phyloP scores from a whole-genome alignment of 768 basidiomycete species.

The Tylopilus sp. region DNA sequence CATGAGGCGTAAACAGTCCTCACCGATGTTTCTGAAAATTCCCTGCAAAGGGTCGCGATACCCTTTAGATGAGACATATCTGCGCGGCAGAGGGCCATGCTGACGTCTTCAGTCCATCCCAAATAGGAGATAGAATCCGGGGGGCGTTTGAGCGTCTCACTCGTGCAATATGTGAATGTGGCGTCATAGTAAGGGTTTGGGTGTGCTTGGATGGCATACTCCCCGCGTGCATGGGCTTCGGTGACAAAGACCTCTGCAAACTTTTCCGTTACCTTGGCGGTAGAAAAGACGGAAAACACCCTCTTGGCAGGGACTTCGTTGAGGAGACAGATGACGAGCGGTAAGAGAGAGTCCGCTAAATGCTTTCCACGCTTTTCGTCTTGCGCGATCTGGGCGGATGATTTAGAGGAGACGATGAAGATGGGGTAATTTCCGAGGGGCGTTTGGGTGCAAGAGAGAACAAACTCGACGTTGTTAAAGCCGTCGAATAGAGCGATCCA shows the following conservation, averaged over 20 bases:
- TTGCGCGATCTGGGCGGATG: constrained; percentile 8
- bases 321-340: constrained; percentile 14
- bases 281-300: constrained; percentile 63
- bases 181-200: constrained; percentile 59
- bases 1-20: constrained; percentile 15
- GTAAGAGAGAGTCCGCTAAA: constrained; percentile 3
- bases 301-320: constrained; percentile 9
- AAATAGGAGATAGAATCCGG: not conserved
- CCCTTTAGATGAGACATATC: constrained; percentile 23
- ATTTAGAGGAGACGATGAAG: constrained; percentile 16
- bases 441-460: constrained; percentile 6
- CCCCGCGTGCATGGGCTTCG: constrained; percentile 32
- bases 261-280: constrained; percentile 39
- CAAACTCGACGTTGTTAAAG: constrained; percentile 8
- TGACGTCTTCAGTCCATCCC: constrained; percentile 5
- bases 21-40: constrained; percentile 61
- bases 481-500: constrained; percentile 33
- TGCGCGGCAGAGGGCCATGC: constrained; percentile 34
- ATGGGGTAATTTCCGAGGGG: constrained; percentile 6
- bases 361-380: constrained; percentile 8
- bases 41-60: constrained; percentile 46
- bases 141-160: constrained; percentile 31
- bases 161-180: constrained; percentile 54
- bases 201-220: constrained; percentile 19
- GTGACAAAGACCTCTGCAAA: constrained; percentile 50